Percentiles rank a stretch among this genome's conserved stretches.
Conservation (phyloP, 192 early-diverging fungal genomes). For the Coemansia aciculifera region DNA sequence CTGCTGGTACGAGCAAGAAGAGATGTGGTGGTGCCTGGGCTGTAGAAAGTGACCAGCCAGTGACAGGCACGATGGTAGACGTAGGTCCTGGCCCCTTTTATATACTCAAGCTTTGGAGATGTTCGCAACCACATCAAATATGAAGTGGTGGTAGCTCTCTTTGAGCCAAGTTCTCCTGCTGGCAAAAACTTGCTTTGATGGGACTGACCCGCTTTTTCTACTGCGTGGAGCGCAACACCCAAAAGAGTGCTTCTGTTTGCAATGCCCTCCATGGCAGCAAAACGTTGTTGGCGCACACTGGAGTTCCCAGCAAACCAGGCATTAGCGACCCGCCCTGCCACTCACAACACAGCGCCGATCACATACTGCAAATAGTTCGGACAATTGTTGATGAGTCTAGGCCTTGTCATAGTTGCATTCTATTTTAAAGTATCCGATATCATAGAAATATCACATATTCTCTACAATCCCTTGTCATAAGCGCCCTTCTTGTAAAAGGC, state of each 20-base stretch:
- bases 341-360: neutral
- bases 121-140: no score
- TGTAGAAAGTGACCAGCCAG: conserved; percentile 1
- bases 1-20: neutral
- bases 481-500: conserved; percentile 56
- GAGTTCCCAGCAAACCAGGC: neutral
- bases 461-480: conserved; percentile 55
- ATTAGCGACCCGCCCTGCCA: neutral
- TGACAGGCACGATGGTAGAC: neutral
- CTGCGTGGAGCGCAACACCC: neutral
- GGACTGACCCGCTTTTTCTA: neutral
- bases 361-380: neutral
- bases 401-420: neutral
- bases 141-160: neutral
- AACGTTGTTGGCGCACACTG: neutral
- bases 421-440: neutral
- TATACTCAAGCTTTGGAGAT: neutral
- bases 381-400: neutral
- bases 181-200: neutral
- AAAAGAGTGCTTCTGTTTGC: neutral
- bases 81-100: neutral
- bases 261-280: neutral
- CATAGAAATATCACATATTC: neutral
- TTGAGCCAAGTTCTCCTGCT: neutral
- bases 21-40: conserved; percentile 1